Evolutionary conservation across 1,284 basidiomycete species (phyloP).

Genomic region (Pseudozyma sp.): DNA sequence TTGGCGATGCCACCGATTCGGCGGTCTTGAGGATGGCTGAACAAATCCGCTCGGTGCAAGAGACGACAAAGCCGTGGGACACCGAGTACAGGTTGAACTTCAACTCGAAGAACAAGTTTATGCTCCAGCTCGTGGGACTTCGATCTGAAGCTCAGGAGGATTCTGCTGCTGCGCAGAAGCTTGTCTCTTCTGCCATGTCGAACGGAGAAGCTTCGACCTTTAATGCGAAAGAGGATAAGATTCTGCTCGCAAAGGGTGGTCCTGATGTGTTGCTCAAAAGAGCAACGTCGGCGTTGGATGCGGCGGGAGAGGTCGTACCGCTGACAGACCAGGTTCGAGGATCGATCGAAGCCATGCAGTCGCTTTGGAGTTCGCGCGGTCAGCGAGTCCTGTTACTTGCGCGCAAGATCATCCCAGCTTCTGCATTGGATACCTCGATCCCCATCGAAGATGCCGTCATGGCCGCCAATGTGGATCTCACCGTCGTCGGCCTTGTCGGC

Average conservation of each 20-base stretch:
- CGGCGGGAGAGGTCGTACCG: slow-evolving; percentile 58
- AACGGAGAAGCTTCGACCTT: slow-evolving; percentile 69
- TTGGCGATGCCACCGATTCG: slow-evolving; percentile 77
- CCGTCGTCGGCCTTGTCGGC: slow-evolving; percentile 75
- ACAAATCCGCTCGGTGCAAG: slow-evolving; percentile 68
- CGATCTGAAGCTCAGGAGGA: slow-evolving; percentile 6
- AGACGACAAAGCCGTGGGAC: slow-evolving; percentile 66
- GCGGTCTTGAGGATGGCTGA: slow-evolving; percentile 76
- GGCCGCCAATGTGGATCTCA: slow-evolving; percentile 70
- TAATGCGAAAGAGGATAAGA: slow-evolving; percentile 23
- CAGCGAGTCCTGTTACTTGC: slow-evolving; percentile 75
- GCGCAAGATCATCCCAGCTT: slow-evolving; percentile 26
- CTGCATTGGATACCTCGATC: slow-evolving; percentile 67
- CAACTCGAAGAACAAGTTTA: slow-evolving; percentile 78
- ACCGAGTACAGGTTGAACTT: slow-evolving; percentile 71
- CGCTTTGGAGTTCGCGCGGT: slow-evolving; percentile 73
- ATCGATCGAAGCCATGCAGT: slow-evolving; percentile 33
- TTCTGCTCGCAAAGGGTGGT: slow-evolving; percentile 52
- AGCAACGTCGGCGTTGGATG: slow-evolving; percentile 34
- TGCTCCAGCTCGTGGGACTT: slow-evolving; percentile 70
- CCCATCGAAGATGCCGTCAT: slow-evolving; percentile 67
- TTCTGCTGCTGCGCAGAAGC: slow-evolving; percentile 1
- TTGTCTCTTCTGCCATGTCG: slow-evolving; percentile 8
- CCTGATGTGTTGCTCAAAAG: slow-evolving; percentile 70
- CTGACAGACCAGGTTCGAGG: slow-evolving; percentile 19